These are phyloP conservation scores for Corchorus capsularis DNA, from an alignment of 345 rosid species.

Conservation along the genomic window DNA sequence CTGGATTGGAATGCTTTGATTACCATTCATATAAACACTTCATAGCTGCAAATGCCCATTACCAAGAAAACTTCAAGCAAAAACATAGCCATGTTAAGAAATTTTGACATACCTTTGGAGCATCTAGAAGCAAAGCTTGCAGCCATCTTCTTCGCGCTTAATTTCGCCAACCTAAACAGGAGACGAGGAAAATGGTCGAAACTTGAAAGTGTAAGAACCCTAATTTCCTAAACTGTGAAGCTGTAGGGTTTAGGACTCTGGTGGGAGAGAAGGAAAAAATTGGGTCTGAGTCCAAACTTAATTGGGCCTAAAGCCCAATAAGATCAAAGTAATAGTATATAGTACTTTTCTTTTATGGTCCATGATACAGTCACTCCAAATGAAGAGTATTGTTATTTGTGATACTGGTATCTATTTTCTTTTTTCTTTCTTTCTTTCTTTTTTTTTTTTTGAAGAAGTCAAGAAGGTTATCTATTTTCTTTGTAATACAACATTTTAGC, in stretches of 20 bases:
- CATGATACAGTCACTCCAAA: not conserved
- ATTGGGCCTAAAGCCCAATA: not conserved
- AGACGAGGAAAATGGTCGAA: not conserved
- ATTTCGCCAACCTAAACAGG: conserved; percentile 9
- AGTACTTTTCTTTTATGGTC: too few species aligned
- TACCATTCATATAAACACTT: not conserved
- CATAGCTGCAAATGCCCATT: not conserved
- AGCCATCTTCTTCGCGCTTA: not conserved
- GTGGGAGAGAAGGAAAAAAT: not conserved
- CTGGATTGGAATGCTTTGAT: not conserved
- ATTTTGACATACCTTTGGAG: conserved; percentile 4
- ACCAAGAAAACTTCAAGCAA: not conserved
- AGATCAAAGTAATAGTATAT: too few species aligned
- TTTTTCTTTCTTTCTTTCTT: too few species aligned
- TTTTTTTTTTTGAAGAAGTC: too few species aligned
- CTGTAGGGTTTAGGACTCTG: not conserved
- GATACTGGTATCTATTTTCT: too few species aligned
- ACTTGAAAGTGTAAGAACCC: not conserved
- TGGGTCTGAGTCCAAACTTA: not conserved
- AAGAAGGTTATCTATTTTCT: too few species aligned
- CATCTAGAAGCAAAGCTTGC: conserved; percentile 12
- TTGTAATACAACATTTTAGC: too few species aligned
- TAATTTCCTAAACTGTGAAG: not conserved
- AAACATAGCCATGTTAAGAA: not conserved
- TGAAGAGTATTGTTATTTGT: not conserved